Conservation (phyloP, 176 grass and related monocot species). For the Pontederia crassipes region DNA sequence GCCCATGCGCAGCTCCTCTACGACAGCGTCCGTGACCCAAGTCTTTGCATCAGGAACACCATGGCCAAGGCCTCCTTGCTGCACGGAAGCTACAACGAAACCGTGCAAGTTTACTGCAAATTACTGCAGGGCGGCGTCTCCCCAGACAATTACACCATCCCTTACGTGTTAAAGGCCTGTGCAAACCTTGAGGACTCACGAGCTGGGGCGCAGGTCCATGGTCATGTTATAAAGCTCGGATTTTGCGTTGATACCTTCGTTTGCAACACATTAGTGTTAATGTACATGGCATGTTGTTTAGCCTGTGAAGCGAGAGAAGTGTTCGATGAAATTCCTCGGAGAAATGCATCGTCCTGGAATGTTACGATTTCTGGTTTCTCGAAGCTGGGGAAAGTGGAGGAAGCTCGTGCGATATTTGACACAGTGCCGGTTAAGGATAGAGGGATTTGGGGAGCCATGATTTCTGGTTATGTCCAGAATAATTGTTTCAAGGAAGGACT, state of each 20-base stretch:
- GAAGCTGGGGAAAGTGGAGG: slow-evolving; percentile 6
- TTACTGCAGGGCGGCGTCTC: slow-evolving; percentile 1
- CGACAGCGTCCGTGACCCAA: not conserved
- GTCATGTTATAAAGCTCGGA: slow-evolving; percentile 12
- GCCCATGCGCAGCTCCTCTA: slow-evolving; percentile 11
- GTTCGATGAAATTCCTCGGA: slow-evolving; percentile 17
- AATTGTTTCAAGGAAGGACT: slow-evolving; percentile 19
- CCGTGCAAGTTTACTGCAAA: not conserved
- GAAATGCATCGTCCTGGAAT: slow-evolving; percentile 14
- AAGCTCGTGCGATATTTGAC: slow-evolving; percentile 12
- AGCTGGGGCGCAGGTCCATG: slow-evolving; percentile 3
- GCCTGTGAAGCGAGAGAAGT: not conserved
- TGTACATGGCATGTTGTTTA: slow-evolving; percentile 13
- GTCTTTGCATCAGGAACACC: slow-evolving; percentile 20
- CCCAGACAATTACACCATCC: slow-evolving; percentile 16
- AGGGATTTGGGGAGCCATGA: slow-evolving; percentile 19
- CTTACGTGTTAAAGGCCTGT: slow-evolving; percentile 14
- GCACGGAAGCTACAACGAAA: not conserved
- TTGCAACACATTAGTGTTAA: slow-evolving; percentile 3
- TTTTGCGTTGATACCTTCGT: slow-evolving; percentile 17
- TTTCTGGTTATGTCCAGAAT: slow-evolving; percentile 16
- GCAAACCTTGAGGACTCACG: not conserved
- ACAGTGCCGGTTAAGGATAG: slow-evolving; percentile 1
- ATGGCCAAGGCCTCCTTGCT: slow-evolving; percentile 20
- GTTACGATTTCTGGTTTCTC: slow-evolving; percentile 16